Conservation (phyloP, 805 yeast genomes). For the Monosporozyma servazzii region DNA sequence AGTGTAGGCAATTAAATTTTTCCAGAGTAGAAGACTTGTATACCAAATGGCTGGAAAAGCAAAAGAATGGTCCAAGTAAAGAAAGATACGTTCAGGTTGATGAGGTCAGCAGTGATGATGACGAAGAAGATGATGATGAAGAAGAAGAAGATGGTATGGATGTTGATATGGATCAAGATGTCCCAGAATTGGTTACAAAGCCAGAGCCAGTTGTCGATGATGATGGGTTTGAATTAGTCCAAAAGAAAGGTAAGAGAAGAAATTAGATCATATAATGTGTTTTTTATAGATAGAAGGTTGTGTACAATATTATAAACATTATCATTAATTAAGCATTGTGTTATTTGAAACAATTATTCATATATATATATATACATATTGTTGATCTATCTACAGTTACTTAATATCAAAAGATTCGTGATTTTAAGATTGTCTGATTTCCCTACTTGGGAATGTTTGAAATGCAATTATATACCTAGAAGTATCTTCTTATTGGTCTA, state of each 20-base stretch:
- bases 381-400: background rate
- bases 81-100: constrained; percentile 45
- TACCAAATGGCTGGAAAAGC: constrained; percentile 47
- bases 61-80: constrained; percentile 28
- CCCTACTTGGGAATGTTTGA: background rate
- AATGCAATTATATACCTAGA: background rate
- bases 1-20: constrained; percentile 48
- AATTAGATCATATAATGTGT: constrained; percentile 6
- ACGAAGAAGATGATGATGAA: constrained; percentile 35
- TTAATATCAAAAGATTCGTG: too few relatives aligned
- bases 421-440: background rate
- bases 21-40: constrained; percentile 50
- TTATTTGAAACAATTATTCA: background rate
- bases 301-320: background rate
- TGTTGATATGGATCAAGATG: constrained; percentile 29
- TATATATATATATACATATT: too few relatives aligned
- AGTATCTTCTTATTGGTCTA: background rate
- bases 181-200: background rate
- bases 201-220: constrained; percentile 70
- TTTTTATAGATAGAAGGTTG: background rate
- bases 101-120: constrained; percentile 45
- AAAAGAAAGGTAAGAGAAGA: constrained; percentile 54
- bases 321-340: background rate
- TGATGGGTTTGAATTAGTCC: constrained; percentile 89
- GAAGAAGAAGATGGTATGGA: constrained; percentile 32